Evolutionary conservation across 352 stramenopile genomes (phyloP).

Genomic region (Phytopythium montanum): DNA sequence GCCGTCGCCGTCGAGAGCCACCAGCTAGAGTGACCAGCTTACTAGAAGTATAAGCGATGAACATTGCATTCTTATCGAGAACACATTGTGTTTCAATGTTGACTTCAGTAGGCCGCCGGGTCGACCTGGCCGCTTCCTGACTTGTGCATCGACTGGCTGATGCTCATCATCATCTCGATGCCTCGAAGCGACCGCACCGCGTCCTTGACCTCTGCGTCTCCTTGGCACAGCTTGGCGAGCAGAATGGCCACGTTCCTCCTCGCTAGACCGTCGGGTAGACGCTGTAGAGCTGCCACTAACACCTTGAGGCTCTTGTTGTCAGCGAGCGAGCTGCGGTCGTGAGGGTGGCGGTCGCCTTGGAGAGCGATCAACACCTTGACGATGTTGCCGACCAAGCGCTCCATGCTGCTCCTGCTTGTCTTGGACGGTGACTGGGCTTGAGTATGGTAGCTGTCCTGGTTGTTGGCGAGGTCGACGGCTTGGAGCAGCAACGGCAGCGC

Average conservation of each 20-base stretch:
- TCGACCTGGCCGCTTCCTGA: not conserved
- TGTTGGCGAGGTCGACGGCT: constrained; percentile 32
- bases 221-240: constrained; percentile 63
- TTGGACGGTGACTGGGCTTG: not conserved
- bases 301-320: constrained; percentile 22
- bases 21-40: constrained; percentile 35
- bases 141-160: constrained; percentile 50
- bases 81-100: not conserved
- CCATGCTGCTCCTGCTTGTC: constrained; percentile 16
- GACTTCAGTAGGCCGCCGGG: not conserved
- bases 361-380: constrained; percentile 65
- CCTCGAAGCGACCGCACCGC: constrained; percentile 54
- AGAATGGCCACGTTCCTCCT: constrained; percentile 80
- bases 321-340: constrained; percentile 18
- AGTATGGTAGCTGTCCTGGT: constrained; percentile 15
- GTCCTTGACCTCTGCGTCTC: constrained; percentile 40
- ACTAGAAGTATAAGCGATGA: not conserved
- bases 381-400: constrained; percentile 61
- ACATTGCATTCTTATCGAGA: not conserved
- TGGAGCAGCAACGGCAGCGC: constrained; percentile 33
- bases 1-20: constrained; percentile 63
- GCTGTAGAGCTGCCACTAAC: constrained; percentile 41
- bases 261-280: constrained; percentile 43
- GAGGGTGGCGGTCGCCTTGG: constrained; percentile 16
- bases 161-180: constrained; percentile 77